Base-by-base conservation (phyloP, 75 land plant genomes). In the Larix kaempferi region DNA sequence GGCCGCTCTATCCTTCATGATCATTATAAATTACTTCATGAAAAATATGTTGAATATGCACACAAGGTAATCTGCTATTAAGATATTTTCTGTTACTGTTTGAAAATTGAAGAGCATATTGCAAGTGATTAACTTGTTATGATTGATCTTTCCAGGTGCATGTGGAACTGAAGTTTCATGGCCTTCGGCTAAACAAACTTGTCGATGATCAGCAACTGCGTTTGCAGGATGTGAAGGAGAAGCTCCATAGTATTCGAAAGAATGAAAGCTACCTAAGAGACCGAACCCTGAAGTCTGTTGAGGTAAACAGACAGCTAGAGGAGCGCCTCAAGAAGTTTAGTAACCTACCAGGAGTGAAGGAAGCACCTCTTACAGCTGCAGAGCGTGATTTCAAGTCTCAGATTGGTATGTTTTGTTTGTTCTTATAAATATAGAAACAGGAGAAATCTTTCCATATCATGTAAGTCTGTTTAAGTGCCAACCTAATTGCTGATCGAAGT, bases 11-110 rank as follows among this genome's bases (percentile, higher is more conserved):
- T 86, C 71, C 89, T 97, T 80, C 98, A 97, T 86, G 94, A 91
- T 77, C 96, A 93, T 76, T 87, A 88, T 84, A 97, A 95, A 84
- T 81, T 93, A 56, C 96, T 95, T 63, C 98, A 87, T 80, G 99
- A 97, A 75, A 93, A 92, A 76, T 97, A 97, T 82, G 90, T 97
- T 39, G 92, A 93, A 59, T 95, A 97, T 90, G 95, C 94, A 72
- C 99, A 97, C 80, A 90, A 94, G 98, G 99, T 97, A 84, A 74
- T 35, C n/a, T 15, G 56, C 76, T 78, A 25, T n/a, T 39, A 72
- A 41, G 67, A 41, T 29, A 33, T 13, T 22, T 67, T 27, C 29
- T 78, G 21, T 23, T 27, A 5, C 44, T 78, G 3, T 2, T 49
- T 67, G 25, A 41, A 11, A 27, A 23, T 41, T 35, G 52, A 39